phyloP scores from a whole-genome alignment of 2,329 filamentous ascomycete genomes.

The Calonectria pauciramosa region DNA sequence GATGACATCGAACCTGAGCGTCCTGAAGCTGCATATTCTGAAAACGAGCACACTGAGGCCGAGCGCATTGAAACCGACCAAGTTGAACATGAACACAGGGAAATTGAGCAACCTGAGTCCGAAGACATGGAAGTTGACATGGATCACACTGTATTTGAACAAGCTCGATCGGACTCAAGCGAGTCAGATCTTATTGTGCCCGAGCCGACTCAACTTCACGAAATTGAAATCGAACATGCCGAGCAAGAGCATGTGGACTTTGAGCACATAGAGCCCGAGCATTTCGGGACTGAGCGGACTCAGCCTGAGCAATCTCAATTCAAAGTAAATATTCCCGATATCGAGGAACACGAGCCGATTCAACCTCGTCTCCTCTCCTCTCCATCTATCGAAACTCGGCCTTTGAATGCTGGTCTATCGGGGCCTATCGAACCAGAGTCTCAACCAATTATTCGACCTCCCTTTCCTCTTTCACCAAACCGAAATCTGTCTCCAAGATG shows the following conservation, averaged over 20 bases:
- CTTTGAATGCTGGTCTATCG: neutral
- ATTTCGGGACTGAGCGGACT: neutral
- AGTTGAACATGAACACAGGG: neutral
- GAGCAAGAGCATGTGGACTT: neutral
- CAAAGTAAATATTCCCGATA: neutral
- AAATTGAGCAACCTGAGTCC: neutral
- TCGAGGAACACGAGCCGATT: neutral
- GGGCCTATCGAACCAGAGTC: slow-evolving; percentile 29
- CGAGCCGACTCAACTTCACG: neutral
- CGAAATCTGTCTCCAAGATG: slow-evolving; percentile 45
- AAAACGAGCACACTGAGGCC: neutral
- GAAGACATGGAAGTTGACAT: neutral
- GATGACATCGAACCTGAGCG: neutral
- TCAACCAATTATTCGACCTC: slow-evolving; percentile 34
- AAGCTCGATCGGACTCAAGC: neutral
- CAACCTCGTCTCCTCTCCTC: neutral
- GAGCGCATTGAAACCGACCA: neutral
- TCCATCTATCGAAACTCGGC: neutral
- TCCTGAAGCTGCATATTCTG: neutral
- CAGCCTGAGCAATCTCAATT: neutral
- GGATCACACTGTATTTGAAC: neutral
- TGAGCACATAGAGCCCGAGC: neutral
- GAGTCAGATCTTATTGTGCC: neutral
- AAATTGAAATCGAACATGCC: neutral
- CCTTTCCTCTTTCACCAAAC: slow-evolving; percentile 37